These are phyloP conservation scores for Monoraphidium neglectum DNA, from an alignment of 139 green algal genomes.

Conservation along the genomic window DNA sequence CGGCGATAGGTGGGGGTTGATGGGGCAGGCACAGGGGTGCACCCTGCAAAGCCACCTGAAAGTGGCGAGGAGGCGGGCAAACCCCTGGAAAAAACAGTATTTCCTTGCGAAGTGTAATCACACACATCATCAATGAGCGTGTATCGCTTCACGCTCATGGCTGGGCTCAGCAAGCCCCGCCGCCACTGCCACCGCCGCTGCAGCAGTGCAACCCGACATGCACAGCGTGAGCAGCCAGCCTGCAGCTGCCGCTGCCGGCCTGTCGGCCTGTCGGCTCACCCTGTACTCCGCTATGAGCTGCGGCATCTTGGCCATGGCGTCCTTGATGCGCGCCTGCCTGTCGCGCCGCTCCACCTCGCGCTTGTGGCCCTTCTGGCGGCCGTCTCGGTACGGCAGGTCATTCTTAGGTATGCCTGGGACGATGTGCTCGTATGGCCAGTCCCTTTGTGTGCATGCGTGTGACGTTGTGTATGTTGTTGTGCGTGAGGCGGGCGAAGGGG, in stretches of 20 bases:
- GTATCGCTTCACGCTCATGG: no score
- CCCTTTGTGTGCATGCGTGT: slow-evolving; percentile 26
- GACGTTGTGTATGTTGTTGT: no score
- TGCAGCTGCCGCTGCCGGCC: no score
- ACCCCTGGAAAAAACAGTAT: neutral
- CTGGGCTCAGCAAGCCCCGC: no score
- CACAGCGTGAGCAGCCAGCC: no score
- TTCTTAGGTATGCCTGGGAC: slow-evolving; percentile 37
- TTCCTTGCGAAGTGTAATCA: neutral
- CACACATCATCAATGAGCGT: neutral
- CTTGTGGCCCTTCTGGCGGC: slow-evolving; percentile 32
- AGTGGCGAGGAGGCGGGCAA: neutral
- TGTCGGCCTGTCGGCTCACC: slow-evolving; percentile 14
- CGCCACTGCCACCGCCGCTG: no score
- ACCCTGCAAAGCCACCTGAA: no score
- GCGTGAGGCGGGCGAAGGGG: no score
- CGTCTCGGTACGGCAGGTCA: slow-evolving; percentile 23
- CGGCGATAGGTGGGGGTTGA: neutral
- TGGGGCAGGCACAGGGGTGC: neutral
- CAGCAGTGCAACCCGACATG: no score
- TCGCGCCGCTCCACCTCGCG: slow-evolving; percentile 6
- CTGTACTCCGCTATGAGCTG: slow-evolving; percentile 44
- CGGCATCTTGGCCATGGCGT: slow-evolving; percentile 47
- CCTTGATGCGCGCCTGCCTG: slow-evolving; percentile 30
- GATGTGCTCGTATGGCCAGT: slow-evolving; percentile 53